Conservation (phyloP, 1,139 yeast species). For the Suhomyces terraborum region DNA sequence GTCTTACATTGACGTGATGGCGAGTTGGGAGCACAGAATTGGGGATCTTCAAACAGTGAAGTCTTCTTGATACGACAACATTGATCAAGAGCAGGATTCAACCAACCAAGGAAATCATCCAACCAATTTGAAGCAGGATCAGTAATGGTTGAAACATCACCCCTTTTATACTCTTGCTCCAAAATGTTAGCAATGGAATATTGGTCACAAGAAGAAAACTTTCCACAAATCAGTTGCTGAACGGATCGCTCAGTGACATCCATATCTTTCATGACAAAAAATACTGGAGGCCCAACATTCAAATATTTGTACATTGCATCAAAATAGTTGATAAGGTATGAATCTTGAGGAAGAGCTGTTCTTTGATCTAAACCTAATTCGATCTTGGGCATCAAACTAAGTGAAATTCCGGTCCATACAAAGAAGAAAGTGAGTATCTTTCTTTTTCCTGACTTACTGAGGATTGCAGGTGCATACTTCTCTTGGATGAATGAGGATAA, state of each 20-base stretch:
- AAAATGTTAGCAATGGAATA: conserved; percentile 79
- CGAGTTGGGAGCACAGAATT: conserved; percentile 67
- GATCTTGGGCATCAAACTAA: conserved; percentile 68
- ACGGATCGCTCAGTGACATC: conserved; percentile 60
- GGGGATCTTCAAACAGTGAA: conserved; percentile 21
- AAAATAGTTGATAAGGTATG: conserved; percentile 80
- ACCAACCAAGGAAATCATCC: conserved; percentile 85
- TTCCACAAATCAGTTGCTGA: conserved; percentile 83
- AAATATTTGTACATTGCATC: conserved; percentile 71
- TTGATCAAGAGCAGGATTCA: conserved; percentile 82
- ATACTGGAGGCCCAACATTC: conserved; percentile 90
- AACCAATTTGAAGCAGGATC: conserved; percentile 92
- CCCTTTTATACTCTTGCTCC: conserved; percentile 80
- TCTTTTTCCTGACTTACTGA: conserved; percentile 49
- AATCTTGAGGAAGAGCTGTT: conserved; percentile 79
- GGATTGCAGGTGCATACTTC: conserved; percentile 57
- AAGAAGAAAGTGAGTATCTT: conserved; percentile 56
- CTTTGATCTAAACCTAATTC: conserved; percentile 86
- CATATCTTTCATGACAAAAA: conserved; percentile 69
- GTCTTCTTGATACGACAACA: conserved; percentile 73
- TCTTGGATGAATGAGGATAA: conserved; percentile 29
- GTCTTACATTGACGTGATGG: conserved; percentile 74
- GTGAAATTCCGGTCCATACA: conserved; percentile 64
- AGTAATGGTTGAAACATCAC: conserved; percentile 61
- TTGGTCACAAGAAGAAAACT: conserved; percentile 80